A percentile compares a stretch with the other conserved stretches of the same genome.
phyloP scores from a whole-genome alignment of 2,329 filamentous ascomycete species.

The Sarocladium brachiariae region DNA sequence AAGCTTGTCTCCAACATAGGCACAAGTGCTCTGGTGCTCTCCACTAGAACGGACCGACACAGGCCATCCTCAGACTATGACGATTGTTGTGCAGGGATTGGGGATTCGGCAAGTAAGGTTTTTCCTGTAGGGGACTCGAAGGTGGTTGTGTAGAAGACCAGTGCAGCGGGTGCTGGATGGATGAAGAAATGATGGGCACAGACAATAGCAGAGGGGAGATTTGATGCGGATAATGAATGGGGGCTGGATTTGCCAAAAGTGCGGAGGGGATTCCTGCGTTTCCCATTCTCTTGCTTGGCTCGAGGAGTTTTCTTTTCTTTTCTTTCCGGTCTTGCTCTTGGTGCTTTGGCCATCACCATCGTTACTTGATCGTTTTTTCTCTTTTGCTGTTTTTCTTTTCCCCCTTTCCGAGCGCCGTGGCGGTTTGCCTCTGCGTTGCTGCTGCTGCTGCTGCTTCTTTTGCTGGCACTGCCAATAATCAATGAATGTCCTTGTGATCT shows the following conservation, averaged over 20 bases:
- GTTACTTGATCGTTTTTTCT: too few relatives aligned
- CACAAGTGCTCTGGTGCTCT: not conserved
- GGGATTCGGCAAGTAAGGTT: not conserved
- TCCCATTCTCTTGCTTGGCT: not conserved
- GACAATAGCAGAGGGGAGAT: constrained; percentile 2
- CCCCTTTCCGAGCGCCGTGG: not conserved
- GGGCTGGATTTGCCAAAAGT: not conserved
- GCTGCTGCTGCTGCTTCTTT: too few relatives aligned
- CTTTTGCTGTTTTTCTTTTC: constrained; percentile 19
- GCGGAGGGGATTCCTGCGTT: not conserved
- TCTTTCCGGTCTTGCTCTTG: not conserved
- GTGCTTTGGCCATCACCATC: not conserved
- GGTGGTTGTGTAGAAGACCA: not conserved
- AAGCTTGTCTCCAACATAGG: constrained; percentile 1
- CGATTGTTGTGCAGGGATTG: constrained; percentile 4
- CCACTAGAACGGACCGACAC: not conserved
- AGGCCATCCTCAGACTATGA: not conserved
- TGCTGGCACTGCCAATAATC: too few relatives aligned
- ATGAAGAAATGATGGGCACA: constrained; percentile 7
- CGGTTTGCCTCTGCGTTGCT: not conserved
- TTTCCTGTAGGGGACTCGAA: not conserved
- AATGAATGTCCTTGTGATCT: too few relatives aligned
- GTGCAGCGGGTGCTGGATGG: not conserved
- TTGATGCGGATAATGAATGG: not conserved
- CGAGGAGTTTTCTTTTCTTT: not conserved